Evolutionary conservation across 441 rosid species (phyloP).

Genomic region (Jatropha podagrica): DNA sequence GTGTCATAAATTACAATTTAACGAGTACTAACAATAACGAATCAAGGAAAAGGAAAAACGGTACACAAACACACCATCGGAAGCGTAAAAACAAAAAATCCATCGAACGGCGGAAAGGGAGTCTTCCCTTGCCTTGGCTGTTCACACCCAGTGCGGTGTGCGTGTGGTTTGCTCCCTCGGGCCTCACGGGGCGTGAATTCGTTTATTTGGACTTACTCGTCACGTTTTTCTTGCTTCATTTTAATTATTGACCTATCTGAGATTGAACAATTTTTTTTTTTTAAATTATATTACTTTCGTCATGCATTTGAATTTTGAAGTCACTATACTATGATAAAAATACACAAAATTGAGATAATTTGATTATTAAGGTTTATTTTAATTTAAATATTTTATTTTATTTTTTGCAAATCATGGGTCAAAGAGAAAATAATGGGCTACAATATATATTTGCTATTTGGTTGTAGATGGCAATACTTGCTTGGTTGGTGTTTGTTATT

Average conservation of each 20-base stretch:
- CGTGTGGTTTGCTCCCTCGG: slow-evolving; percentile 4
- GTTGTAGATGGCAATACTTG: not conserved
- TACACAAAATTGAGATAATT: too few relatives aligned
- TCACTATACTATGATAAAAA: too few relatives aligned
- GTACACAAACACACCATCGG: not conserved
- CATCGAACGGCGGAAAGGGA: slow-evolving; percentile 30
- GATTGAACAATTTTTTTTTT: not conserved
- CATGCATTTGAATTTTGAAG: not conserved
- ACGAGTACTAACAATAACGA: not conserved
- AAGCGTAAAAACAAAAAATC: not conserved
- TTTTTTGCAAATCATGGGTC: too few relatives aligned
- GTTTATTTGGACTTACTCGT: not conserved
- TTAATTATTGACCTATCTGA: not conserved
- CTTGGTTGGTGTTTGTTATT: not conserved
- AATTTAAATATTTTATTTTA: too few relatives aligned
- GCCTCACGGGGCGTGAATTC: slow-evolving; percentile 11
- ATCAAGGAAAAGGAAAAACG: not conserved
- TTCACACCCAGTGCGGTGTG: not conserved
- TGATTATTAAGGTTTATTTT: too few relatives aligned
- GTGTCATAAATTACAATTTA: too few relatives aligned
- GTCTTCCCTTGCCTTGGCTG: not conserved
- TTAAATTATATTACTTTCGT: too few relatives aligned
- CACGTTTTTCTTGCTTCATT: not conserved
- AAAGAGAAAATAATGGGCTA: too few relatives aligned
- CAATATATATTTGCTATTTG: not conserved